phyloP scores from a whole-genome alignment of 805 yeast species.

The Nakazawaea pomicola region DNA sequence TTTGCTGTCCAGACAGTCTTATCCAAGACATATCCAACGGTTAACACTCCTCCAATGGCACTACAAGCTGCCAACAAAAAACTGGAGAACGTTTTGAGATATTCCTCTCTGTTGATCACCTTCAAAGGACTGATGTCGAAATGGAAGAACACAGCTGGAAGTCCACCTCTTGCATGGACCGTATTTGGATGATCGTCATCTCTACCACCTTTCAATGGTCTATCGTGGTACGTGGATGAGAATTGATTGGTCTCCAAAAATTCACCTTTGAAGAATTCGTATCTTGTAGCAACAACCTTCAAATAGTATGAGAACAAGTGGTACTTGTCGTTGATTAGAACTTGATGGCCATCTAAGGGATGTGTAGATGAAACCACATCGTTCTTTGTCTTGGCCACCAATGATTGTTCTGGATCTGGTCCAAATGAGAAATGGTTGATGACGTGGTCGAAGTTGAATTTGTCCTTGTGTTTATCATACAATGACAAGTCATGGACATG shows the following conservation, averaged over 20 bases:
- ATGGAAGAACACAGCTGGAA: constrained; percentile 82
- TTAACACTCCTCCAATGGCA: constrained; percentile 88
- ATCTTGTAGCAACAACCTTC: constrained; percentile 87
- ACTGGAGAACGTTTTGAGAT: constrained; percentile 74
- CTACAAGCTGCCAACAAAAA: constrained; percentile 80
- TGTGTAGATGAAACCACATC: constrained; percentile 41
- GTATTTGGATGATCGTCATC: constrained; percentile 92
- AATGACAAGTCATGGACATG: constrained; percentile 86
- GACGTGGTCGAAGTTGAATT: constrained; percentile 70
- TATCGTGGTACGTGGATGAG: constrained; percentile 80
- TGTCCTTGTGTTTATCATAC: constrained; percentile 48
- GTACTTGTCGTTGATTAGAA: constrained; percentile 41
- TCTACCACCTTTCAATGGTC: constrained; percentile 81
- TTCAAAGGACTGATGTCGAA: constrained; percentile 93
- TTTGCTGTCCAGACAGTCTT: constrained; percentile 88
- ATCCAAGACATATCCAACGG: constrained; percentile 87
- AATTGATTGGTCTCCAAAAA: constrained; percentile 81
- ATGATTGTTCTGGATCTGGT: constrained; percentile 35
- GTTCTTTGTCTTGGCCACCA: constrained; percentile 15
- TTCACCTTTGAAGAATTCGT: constrained; percentile 55
- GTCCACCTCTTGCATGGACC: constrained; percentile 75
- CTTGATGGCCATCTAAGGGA: constrained; percentile 59
- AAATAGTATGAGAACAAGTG: constrained; percentile 73
- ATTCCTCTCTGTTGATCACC: constrained; percentile 77
- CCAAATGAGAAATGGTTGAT: constrained; percentile 87